These are phyloP conservation scores for Malassezia furfur DNA, from an alignment of 1,284 basidiomycete species.

Conservation along the genomic window DNA sequence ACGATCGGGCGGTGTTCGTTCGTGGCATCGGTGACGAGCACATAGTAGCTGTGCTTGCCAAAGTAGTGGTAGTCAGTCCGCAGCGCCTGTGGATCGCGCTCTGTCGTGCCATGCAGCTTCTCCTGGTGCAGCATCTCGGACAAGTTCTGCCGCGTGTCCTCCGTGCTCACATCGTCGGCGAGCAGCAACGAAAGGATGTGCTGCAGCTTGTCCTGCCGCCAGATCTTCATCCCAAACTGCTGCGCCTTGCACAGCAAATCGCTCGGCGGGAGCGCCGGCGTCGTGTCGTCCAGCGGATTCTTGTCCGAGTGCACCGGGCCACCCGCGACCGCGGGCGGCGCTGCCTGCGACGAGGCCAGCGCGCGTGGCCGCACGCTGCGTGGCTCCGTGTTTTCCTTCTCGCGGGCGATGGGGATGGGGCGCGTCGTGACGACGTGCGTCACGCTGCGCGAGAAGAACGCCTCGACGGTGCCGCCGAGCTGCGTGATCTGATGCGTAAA, in stretches of 20 bases:
- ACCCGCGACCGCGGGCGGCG: conserved; percentile 3
- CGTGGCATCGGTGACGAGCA: conserved; percentile 81
- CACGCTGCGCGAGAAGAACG: conserved; percentile 42
- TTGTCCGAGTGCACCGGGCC: conserved; percentile 31
- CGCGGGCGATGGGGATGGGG: conserved; percentile 16
- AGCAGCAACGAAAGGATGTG: conserved; percentile 14
- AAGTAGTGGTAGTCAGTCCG: conserved; percentile 86
- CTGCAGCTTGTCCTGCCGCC: conserved; percentile 56
- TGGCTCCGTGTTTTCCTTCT: conserved; percentile 3
- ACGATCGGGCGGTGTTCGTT: conserved; percentile 59
- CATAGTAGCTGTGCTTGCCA: conserved; percentile 63
- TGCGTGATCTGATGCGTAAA: conserved; percentile 25
- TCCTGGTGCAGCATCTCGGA: conserved; percentile 71
- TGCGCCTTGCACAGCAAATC: conserved; percentile 66
- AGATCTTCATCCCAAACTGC: conserved; percentile 75
- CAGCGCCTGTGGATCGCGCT: conserved; percentile 79
- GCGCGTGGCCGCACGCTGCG: background rate
- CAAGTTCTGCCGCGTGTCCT: conserved; percentile 35
- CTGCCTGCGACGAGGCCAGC: conserved; percentile 2
- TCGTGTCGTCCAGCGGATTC: conserved; percentile 40
- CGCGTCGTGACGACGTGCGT: conserved; percentile 44
- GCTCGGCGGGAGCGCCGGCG: conserved; percentile 48
- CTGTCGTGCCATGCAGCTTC: conserved; percentile 71
- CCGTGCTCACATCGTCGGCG: conserved; percentile 19
- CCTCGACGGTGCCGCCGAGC: conserved; percentile 39